Percentiles rank a stretch among this genome's conserved stretches.
Evolutionary conservation across 257 asterid species (phyloP).

Genomic region (Salvia miltiorrhiza): DNA sequence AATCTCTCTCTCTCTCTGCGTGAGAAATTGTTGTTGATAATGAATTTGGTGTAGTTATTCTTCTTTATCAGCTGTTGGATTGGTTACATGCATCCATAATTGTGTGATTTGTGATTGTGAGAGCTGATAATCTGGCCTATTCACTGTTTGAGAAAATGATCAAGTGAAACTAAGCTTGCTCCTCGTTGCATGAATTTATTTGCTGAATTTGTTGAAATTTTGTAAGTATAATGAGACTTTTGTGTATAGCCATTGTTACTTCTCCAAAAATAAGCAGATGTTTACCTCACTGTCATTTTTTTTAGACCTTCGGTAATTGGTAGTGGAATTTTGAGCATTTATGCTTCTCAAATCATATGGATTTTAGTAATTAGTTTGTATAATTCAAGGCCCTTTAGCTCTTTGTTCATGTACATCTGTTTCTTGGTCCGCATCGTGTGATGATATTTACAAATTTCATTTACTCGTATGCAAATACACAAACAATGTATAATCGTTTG

Average conservation of each 20-base stretch:
- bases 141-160: conserved; percentile 1
- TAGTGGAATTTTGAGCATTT: not conserved
- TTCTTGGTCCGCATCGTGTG: not conserved
- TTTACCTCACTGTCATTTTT: not conserved
- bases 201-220: not conserved
- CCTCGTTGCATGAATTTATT: no score
- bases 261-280: not conserved
- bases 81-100: conserved; percentile 1
- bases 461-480: not conserved
- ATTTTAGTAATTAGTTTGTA: not conserved
- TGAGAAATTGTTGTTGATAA: not conserved
- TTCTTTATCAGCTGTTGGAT: not conserved
- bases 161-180: conserved; percentile 1
- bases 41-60: not conserved
- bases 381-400: not conserved
- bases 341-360: conserved; percentile 1
- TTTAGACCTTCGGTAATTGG: not conserved
- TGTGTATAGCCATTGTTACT: not conserved
- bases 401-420: not conserved
- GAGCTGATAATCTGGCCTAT: not conserved
- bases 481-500: not conserved
- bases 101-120: not conserved
- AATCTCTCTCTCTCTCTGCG: not conserved
- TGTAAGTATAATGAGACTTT: not conserved
- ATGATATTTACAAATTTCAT: not conserved